Conservation (phyloP, 495 filamentous ascomycete species). For the Xylaria telfairii region DNA sequence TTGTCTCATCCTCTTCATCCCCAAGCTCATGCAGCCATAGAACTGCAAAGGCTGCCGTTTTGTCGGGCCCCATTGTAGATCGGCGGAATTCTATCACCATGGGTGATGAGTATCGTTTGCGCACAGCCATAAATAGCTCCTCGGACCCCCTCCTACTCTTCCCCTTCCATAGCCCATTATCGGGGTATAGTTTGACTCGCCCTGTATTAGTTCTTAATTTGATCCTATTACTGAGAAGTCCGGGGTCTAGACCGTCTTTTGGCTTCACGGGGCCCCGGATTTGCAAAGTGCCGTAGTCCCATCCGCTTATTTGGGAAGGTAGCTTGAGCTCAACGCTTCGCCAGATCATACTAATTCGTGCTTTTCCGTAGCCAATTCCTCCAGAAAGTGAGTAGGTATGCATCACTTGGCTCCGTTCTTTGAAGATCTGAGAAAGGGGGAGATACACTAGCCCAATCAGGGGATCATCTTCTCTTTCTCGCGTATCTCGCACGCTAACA, state of each 20-base stretch:
- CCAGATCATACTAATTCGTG: conserved; percentile 71
- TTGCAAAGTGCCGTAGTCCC: conserved; percentile 72
- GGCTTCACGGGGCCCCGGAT: conserved; percentile 49
- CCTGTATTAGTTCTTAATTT: conserved; percentile 62
- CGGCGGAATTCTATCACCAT: conserved; percentile 67
- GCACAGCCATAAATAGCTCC: conserved; percentile 59
- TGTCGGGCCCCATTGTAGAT: conserved; percentile 55
- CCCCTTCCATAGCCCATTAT: conserved; percentile 42
- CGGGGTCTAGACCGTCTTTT: conserved; percentile 46
- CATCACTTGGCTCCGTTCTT: conserved; percentile 63
- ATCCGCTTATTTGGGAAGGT: conserved; percentile 61
- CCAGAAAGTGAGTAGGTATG: conserved; percentile 65
- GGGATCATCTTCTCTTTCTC: conserved; percentile 69
- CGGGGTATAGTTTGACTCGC: conserved; percentile 59
- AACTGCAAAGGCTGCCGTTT: conserved; percentile 64
- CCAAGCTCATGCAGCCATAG: conserved; percentile 71
- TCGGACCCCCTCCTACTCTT: conserved; percentile 47
- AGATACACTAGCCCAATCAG: conserved; percentile 72
- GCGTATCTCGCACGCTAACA: conserved; percentile 66
- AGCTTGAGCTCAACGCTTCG: conserved; percentile 66
- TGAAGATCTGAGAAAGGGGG: conserved; percentile 62
- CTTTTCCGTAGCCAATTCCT: conserved; percentile 73
- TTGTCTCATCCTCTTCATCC: conserved; percentile 64
- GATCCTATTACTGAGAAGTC: conserved; percentile 53
- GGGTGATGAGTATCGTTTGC: conserved; percentile 65